Evolutionary conservation across 2,329 filamentous ascomycete genomes (phyloP), one percentile per base, ranked within the genome.

Genomic region (Verticillium klebahnii): DNA sequence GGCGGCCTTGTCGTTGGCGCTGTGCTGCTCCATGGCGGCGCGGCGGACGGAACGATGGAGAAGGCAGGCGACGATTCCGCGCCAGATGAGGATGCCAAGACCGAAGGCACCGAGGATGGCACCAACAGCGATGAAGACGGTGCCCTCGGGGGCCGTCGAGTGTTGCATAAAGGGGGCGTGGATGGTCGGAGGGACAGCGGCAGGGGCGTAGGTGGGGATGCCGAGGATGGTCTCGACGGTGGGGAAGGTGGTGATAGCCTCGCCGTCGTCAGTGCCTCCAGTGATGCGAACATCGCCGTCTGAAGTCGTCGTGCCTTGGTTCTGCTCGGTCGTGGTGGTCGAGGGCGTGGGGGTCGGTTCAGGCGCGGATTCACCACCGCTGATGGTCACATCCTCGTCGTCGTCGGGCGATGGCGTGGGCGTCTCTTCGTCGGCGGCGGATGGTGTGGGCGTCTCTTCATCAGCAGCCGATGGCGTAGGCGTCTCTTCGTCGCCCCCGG

Each of bases 91-190:
- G 55, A 98, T 86, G n/a, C 87, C 88, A 9, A 92, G 80, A 12
- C 88, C 92, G 66, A 97, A 86, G 67, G 93, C 89, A 17, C 92
- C 95, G 7, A 99, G 85, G 32, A 92, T 89, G 31, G 93, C 90
- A 56, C 95, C 95, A 1, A 98, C 95, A 25, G 88, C 90, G 69
- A 99, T 99, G 78, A 99, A 99, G 63, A 99, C 90, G 4, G 94
- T 97, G 60, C 95, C 95, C 70, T 98, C 91, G 2, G 95, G 95
- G 12, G 93, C 82, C 60, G 78, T 88, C 1, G 93, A 96, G 70
- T 89, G 88, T 71, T 93, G 89, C 92, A 98, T 97, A 73, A 92
- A 99, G 17, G 94, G 93, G 5, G 95, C 95, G 70, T 89, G 86
- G 45, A 85, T 82, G 3, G 91, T 97, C 31, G 93, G 90, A 8